Percentiles rank a stretch among this genome's conserved stretches.
Conservation (phyloP, 2,329 filamentous ascomycete species). For the Cladophialophora exuberans region DNA sequence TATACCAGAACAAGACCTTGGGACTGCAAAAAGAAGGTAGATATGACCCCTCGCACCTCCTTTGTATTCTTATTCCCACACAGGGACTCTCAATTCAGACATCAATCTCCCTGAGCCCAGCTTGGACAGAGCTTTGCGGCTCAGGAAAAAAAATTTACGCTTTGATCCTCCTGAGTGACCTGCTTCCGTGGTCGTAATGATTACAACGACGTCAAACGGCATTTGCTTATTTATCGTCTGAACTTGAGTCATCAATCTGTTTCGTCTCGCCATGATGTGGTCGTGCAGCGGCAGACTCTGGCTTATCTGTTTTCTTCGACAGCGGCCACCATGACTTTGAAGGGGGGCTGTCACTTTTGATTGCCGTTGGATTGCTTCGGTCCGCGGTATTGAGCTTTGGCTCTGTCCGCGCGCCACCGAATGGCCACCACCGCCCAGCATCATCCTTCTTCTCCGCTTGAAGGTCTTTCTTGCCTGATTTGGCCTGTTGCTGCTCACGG, state of each 20-base stretch:
- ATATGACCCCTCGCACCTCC: too few species aligned
- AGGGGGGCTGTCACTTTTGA: background rate
- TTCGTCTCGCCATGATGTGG: background rate
- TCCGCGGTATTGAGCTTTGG: background rate
- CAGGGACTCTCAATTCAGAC: too few species aligned
- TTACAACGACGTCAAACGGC: background rate
- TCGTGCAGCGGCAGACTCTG: background rate
- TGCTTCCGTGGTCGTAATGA: slow-evolving; percentile 75
- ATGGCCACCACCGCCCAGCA: slow-evolving; percentile 1
- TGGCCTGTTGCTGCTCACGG: background rate
- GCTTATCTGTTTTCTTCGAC: background rate
- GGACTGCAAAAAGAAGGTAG: too few species aligned
- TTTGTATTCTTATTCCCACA: too few species aligned
- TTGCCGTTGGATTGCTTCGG: background rate
- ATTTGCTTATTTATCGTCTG: background rate
- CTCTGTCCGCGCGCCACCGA: background rate
- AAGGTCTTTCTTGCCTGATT: background rate
- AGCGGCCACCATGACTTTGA: slow-evolving; percentile 3
- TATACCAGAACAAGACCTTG: too few species aligned
- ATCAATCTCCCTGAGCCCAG: too few species aligned
- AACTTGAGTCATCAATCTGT: background rate
- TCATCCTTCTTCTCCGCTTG: background rate
- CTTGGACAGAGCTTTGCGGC: too few species aligned
- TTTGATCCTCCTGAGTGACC: slow-evolving; percentile 76
- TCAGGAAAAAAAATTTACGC: too few species aligned